Base-by-base conservation (phyloP, 352 stramenopile species). In the Phytopythium delawarense region DNA sequence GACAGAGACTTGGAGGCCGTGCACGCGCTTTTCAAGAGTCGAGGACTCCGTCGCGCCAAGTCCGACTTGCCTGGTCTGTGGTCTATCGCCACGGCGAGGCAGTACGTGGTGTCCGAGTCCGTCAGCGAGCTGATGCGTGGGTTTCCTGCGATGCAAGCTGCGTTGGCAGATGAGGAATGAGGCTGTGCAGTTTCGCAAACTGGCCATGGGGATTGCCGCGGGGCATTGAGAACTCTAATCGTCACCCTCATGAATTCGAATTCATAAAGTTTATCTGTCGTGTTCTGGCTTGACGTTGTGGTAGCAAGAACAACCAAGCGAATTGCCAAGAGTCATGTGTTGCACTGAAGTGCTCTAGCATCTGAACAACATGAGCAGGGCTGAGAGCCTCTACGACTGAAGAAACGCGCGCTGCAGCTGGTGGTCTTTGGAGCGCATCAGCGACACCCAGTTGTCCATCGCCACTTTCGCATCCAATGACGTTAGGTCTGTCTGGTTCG, bases 1-100 rank as follows among this genome's bases (percentile, higher is more conserved):
- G 61, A 66, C 7, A 74, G 72, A n/a, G 90, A 97, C 63, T 28
- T 97, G 23, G 61, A 62, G n/a, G 76, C 65, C 25, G 67, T 98
- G 11, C 66, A 79, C 53, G 48, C 62, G 8, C 96, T 97, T 64
- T 97, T 96, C 57, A 51, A 67, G 23, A 63, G 57, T 23, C 68
- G 57, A 18, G 73, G 77, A 6, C 34, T 87, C 60, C 61, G 50
- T 5, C 56, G 61, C 32, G 61, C 53, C 7, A 59, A 59, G n/a
- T 50, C 64, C 37, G 48, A 48, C 18, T 18, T 28, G 28, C 35
- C 65, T 5, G 62, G 66, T 4, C 39, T 73, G 63, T 52, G 65
- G 30, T 48, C 66, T 4, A 18, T 52, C 2, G 48, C 42, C 20
- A 60, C 35, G 7, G 68, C 68, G 21, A 74, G 58, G 37, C 54